Percentiles rank a stretch among this genome's conserved stretches.
Evolutionary conservation across 768 basidiomycete species (phyloP).

Genomic region (Leccinum broughii): DNA sequence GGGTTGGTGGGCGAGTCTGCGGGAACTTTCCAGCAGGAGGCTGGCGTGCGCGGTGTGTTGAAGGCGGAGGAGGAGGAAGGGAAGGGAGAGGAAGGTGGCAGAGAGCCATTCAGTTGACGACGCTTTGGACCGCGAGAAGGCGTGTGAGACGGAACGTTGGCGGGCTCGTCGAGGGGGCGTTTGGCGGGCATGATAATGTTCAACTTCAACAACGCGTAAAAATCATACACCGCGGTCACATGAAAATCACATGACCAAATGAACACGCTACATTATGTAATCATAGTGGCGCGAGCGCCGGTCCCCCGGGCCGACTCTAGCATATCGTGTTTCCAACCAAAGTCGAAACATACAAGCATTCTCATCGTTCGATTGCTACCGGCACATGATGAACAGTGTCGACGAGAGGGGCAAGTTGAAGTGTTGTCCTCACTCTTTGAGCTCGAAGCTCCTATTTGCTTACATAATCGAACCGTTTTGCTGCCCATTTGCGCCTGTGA

Average conservation of each 20-base stretch:
- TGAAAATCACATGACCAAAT: neutral
- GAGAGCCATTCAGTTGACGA: constrained; percentile 20
- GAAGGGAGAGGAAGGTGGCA: constrained; percentile 31
- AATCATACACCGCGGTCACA: neutral
- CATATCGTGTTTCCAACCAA: too few species aligned
- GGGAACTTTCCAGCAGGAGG: constrained; percentile 45
- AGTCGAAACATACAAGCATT: too few species aligned
- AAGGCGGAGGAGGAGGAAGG: constrained; percentile 27
- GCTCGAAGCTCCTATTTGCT: too few species aligned
- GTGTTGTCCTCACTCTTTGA: too few species aligned
- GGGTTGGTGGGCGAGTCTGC: constrained; percentile 74
- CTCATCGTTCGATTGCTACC: too few species aligned
- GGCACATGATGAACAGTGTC: too few species aligned
- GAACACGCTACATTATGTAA: too few species aligned
- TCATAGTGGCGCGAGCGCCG: too few species aligned
- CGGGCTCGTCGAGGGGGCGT: neutral
- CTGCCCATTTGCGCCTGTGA: too few species aligned
- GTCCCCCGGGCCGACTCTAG: too few species aligned
- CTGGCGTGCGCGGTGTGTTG: constrained; percentile 40
- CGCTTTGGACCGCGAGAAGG: constrained; percentile 34
- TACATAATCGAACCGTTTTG: too few species aligned
- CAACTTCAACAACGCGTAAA: neutral
- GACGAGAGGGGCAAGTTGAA: too few species aligned
- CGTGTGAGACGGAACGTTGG: constrained; percentile 25
- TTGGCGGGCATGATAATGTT: neutral